phyloP scores from a whole-genome alignment of 306 rosid genomes.

The Carpinus viminea region DNA sequence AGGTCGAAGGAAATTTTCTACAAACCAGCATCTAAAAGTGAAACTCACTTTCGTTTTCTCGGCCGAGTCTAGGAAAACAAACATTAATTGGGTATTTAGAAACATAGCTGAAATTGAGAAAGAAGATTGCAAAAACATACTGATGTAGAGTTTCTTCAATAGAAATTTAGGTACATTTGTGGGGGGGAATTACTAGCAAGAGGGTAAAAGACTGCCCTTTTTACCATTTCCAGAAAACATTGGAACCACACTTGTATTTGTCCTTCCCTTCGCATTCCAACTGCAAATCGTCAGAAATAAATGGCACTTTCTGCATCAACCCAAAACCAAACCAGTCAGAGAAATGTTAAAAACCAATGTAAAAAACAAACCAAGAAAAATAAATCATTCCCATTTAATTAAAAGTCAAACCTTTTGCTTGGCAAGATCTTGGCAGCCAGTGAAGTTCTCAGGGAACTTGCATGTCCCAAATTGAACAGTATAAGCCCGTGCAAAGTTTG shows the following conservation, averaged over 20 bases:
- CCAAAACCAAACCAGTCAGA: constrained; percentile 2
- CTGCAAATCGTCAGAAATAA: constrained; percentile 72
- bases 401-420: constrained; percentile 67
- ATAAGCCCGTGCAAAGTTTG: constrained; percentile 94
- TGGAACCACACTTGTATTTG: constrained; percentile 97
- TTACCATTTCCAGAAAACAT: constrained; percentile 99
- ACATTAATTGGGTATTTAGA: background rate
- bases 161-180: constrained; percentile 33
- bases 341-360: background rate
- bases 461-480: constrained; percentile 93
- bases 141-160: constrained; percentile 5
- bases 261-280: constrained; percentile 95
- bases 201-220: background rate
- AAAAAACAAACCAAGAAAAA: background rate
- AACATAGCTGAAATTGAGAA: background rate
- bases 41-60: background rate
- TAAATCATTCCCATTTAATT: background rate
- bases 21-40: too few species aligned
- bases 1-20: too few species aligned
- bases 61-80: background rate
- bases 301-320: constrained; percentile 83
- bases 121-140: constrained; percentile 15
- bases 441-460: constrained; percentile 99
- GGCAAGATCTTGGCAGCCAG: constrained; percentile 99
- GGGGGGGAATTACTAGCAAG: background rate